Evolutionary conservation across 768 basidiomycete genomes (phyloP), one percentile per base, ranked within the genome.

Genomic region (Trametes maxima): DNA sequence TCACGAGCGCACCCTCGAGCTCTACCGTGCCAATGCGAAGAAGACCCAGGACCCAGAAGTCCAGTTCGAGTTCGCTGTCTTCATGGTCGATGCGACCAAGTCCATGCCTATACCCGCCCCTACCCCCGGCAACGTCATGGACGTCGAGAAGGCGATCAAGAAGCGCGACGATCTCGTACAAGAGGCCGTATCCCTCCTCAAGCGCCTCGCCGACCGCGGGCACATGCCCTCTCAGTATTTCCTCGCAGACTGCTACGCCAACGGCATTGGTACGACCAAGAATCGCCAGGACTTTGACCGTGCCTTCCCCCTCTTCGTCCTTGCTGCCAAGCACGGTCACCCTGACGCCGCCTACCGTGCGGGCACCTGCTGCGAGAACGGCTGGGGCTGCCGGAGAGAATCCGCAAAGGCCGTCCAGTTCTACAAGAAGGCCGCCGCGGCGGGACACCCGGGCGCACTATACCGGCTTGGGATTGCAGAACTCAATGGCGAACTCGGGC

Each of bases 31-130:
- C 45, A 99, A 99, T 75, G 97, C 96, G 35, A 97, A 96, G 79
- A 98, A 98, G 78, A 97, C 95, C 0, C 94, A 97, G 77, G 94
- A 98, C 74, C 95, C 96, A 0, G 94, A 98, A 69, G 79, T 98
- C 57, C 95, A 96, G 73, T 98, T 95, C 79, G 97, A 99, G 73
- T 98, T 99, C 67, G 94, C 96, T 42, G 93, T 95, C 10, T 98
- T 98, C 82, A 95, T 98, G 91, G 90, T 99, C 71, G 97, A 98
- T 70, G 94, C 95, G 50, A 92, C 94, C 50, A 97, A 96, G 75
- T 86, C 89, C 2, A 85, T 94, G 72, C 89, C 89, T 43, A 87
- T 92, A 58, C 92, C 92, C 5, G 77, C 77, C 2, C 82, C 78
- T 16, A 88, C 88, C 2, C 81, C 85, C 0, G 88, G 85, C 33